Conservation (phyloP, 1,284 basidiomycete species). For the Moesziomyces parantarcticus region DNA sequence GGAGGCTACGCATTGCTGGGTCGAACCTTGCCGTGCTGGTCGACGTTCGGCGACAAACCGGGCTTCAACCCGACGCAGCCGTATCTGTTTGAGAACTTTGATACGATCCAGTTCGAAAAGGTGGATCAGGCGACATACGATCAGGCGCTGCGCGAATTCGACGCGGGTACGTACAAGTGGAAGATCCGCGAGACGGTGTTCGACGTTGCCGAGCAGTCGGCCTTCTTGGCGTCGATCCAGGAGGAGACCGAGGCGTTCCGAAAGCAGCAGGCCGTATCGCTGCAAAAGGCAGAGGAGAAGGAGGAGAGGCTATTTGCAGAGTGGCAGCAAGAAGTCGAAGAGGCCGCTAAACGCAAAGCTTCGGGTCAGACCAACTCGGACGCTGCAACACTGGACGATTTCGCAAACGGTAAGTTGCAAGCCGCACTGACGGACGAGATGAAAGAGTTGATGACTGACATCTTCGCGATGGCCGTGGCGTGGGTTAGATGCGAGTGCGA, state of each 20-base stretch:
- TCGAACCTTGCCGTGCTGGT: slow-evolving; percentile 72
- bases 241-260: slow-evolving; percentile 71
- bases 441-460: no score
- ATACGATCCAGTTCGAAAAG: slow-evolving; percentile 71
- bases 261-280: slow-evolving; percentile 57
- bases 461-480: not conserved
- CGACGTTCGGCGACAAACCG: slow-evolving; percentile 74
- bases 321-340: slow-evolving; percentile 32
- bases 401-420: slow-evolving; percentile 4
- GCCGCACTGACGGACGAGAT: no score
- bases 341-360: slow-evolving; percentile 12
- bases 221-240: slow-evolving; percentile 70
- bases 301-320: slow-evolving; percentile 69
- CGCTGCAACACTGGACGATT: slow-evolving; percentile 4
- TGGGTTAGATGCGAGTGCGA: slow-evolving; percentile 7
- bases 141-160: slow-evolving; percentile 74
- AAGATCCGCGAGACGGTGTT: slow-evolving; percentile 71
- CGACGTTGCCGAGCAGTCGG: slow-evolving; percentile 73
- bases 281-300: slow-evolving; percentile 50
- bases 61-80: slow-evolving; percentile 72
- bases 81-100: slow-evolving; percentile 76
- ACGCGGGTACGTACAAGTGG: slow-evolving; percentile 75
- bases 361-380: slow-evolving; percentile 2
- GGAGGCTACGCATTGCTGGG: slow-evolving; percentile 77
- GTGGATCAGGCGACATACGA: slow-evolving; percentile 24